These are phyloP conservation scores for Seiridium cupressi DNA, from an alignment of 2,329 filamentous ascomycete genomes.

Conservation along the genomic window DNA sequence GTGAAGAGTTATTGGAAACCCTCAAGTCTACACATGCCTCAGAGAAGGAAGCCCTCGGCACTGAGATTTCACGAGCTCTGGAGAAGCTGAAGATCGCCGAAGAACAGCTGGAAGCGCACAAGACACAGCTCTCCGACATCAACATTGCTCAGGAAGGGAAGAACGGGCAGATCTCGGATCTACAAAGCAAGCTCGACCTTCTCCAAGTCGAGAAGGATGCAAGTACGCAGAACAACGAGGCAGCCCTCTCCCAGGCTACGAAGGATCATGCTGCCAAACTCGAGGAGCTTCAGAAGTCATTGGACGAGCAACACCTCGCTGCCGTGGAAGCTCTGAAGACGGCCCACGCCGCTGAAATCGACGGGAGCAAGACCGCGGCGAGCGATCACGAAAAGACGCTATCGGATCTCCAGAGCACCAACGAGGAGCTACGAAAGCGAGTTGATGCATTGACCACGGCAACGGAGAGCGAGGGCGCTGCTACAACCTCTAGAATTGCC, in stretches of 20 bases:
- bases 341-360: conserved; percentile 51
- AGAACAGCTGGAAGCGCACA: conserved; percentile 48
- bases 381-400: conserved; percentile 48
- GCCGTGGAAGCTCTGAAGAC: conserved; percentile 49
- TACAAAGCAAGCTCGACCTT: conserved; percentile 51
- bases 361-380: conserved; percentile 41
- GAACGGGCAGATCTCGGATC: conserved; percentile 43
- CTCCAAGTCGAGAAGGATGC: conserved; percentile 39
- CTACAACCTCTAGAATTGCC: conserved; percentile 43
- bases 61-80: conserved; percentile 45
- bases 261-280: conserved; percentile 50
- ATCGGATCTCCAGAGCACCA: conserved; percentile 46
- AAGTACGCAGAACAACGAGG: conserved; percentile 35
- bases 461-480: conserved; percentile 44
- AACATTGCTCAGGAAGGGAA: conserved; percentile 47
- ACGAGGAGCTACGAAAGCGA: conserved; percentile 54
- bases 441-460: conserved; percentile 51
- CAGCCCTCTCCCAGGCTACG: conserved; percentile 34
- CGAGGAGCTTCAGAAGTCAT: conserved; percentile 45
- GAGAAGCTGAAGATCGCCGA: conserved; percentile 52
- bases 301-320: conserved; percentile 49
- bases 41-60: conserved; percentile 44
- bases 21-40: conserved; percentile 50
- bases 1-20: conserved; percentile 45
- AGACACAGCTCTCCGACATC: conserved; percentile 47